phyloP scores from a whole-genome alignment of 2,329 filamentous ascomycete species.

The Cladophialophora bantiana region DNA sequence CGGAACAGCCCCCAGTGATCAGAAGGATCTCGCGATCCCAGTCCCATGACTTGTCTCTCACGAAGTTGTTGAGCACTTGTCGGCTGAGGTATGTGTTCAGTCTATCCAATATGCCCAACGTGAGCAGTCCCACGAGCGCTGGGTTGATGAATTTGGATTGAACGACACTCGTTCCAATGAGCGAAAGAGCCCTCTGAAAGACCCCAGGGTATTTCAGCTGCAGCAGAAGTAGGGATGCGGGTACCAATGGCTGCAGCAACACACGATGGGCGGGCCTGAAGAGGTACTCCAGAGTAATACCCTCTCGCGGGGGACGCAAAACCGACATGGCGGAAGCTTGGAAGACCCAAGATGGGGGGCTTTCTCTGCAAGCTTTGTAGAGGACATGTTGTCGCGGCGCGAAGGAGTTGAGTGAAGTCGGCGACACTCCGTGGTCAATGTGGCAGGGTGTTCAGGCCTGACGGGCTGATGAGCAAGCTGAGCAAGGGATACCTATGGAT shows the following conservation, averaged over 20 bases:
- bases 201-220: not conserved
- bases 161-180: not conserved
- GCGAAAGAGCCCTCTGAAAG: not conserved
- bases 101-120: constrained; percentile 1
- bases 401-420: not conserved
- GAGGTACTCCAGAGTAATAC: constrained; percentile 14
- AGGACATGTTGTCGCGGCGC: not conserved
- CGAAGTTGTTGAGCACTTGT: constrained; percentile 15
- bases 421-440: not conserved
- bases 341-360: not conserved
- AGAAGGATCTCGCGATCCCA: constrained; percentile 48
- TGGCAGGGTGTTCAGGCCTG: not conserved
- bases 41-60: constrained; percentile 29
- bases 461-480: too few species aligned
- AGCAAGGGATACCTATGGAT: not conserved
- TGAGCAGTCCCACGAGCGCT: not conserved
- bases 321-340: not conserved
- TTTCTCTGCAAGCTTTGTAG: not conserved
- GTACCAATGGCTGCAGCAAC: constrained; percentile 15
- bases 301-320: constrained; percentile 13
- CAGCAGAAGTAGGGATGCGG: constrained; percentile 3
- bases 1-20: constrained; percentile 69
- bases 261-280: constrained; percentile 14
- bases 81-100: constrained; percentile 12
- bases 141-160: not conserved